These are phyloP conservation scores for Quercus cerris DNA, from an alignment of 306 rosid genomes.

Conservation along the genomic window DNA sequence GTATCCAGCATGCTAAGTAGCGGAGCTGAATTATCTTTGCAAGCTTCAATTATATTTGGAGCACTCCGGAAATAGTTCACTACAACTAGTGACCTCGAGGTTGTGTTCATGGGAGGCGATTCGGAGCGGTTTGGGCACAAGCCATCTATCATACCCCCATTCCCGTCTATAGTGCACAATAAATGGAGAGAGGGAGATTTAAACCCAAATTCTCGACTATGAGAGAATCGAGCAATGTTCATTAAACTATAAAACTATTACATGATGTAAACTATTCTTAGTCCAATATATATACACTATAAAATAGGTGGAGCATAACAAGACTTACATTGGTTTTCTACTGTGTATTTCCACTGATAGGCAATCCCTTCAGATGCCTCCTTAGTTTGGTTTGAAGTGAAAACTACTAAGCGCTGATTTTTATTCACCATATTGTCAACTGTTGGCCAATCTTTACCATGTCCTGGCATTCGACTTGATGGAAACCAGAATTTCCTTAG, in stretches of 20 bases:
- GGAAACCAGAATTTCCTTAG: constrained; percentile 87
- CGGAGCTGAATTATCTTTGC: constrained; percentile 67
- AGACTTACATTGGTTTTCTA: constrained; percentile 85
- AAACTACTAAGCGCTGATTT: constrained; percentile 78
- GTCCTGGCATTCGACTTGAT: constrained; percentile 74
- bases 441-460: constrained; percentile 82
- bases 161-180: constrained; percentile 42
- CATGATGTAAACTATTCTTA: no score
- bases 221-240: no score
- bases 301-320: no score
- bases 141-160: constrained; percentile 67
- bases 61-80: constrained; percentile 53
- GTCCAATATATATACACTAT: no score
- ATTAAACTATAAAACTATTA: no score
- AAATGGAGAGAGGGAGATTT: no score
- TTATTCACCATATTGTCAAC: constrained; percentile 71
- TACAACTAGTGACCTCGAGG: constrained; percentile 58
- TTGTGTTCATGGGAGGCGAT: constrained; percentile 48
- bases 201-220: background rate
- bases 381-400: constrained; percentile 71
- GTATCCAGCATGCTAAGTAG: constrained; percentile 58
- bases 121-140: constrained; percentile 63
- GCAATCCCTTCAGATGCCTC: constrained; percentile 93
- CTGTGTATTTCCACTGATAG: constrained; percentile 74
- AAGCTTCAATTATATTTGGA: constrained; percentile 40